phyloP scores from a whole-genome alignment of 2,329 filamentous ascomycete species.

The Colletotrichum kahawae region DNA sequence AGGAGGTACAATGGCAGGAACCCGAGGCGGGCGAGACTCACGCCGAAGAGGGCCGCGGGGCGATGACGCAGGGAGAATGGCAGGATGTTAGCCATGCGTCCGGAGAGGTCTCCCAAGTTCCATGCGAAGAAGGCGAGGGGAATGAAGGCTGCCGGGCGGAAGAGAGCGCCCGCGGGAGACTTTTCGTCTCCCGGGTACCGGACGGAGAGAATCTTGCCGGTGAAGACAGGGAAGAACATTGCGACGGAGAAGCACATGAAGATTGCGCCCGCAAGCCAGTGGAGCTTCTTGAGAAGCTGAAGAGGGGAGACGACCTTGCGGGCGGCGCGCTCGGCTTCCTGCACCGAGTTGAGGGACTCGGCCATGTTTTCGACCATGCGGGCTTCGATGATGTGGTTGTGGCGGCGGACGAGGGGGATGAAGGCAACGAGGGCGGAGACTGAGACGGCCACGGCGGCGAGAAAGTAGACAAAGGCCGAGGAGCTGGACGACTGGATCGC shows the following conservation, averaged over 20 bases:
- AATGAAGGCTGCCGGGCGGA: slow-evolving; percentile 81
- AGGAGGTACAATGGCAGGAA: slow-evolving; percentile 88
- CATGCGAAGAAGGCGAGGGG: slow-evolving; percentile 90
- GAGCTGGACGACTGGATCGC: slow-evolving; percentile 50
- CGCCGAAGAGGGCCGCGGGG: slow-evolving; percentile 70
- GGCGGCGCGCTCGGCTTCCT: slow-evolving; percentile 57
- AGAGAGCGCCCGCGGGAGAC: slow-evolving; percentile 49
- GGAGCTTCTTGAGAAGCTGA: slow-evolving; percentile 76
- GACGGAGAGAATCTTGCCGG: slow-evolving; percentile 64
- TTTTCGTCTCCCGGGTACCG: slow-evolving; percentile 24
- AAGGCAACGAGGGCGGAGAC: slow-evolving; percentile 74
- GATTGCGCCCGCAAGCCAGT: slow-evolving; percentile 77
- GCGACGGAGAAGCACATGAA: slow-evolving; percentile 82
- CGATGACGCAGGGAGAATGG: slow-evolving; percentile 63
- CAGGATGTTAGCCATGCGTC: slow-evolving; percentile 71
- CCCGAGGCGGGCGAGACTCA: slow-evolving; percentile 67
- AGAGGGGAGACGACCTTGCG: slow-evolving; percentile 60
- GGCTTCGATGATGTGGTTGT: slow-evolving; percentile 57
- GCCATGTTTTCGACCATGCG: slow-evolving; percentile 54
- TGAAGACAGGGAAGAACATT: slow-evolving; percentile 97
- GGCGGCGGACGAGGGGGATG: slow-evolving; percentile 70
- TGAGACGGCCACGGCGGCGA: slow-evolving; percentile 83
- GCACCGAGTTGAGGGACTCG: slow-evolving; percentile 54
- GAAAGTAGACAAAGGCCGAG: slow-evolving; percentile 89
- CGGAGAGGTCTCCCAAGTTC: slow-evolving; percentile 87